Base-by-base conservation (phyloP, 2,329 filamentous ascomycete species). In the Hymenotorrendiella dingleyae region DNA sequence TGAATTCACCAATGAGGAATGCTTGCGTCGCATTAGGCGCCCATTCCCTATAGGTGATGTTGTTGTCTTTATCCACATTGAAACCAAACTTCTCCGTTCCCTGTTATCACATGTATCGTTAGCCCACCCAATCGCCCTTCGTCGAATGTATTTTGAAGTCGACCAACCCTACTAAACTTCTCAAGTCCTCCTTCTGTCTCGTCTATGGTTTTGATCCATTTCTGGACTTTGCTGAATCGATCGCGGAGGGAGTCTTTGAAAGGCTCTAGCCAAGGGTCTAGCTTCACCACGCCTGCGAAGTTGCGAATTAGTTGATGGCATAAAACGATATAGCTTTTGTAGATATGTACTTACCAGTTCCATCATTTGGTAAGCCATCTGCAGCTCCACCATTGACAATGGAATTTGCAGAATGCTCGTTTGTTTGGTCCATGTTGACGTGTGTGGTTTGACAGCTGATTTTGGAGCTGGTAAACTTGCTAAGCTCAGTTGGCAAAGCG, bases 31-130 rank as follows among this genome's bases (percentile, higher is more conserved):
- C 91, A 70, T 89, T 94, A 20, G 93, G 90, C 1, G 93, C 93
- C 93, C 93, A 98, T 74, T 98, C 93, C 55, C 88, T 78, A 66
- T 98, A 98, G 45, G 75, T 72, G 53, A 98, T 88, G 64, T 90
- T 89, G 63, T 87, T 87, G 58, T 94, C 81, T 41, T 78, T 70
- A 60, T 83, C 75, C 47, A 93, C 82, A 54, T 86, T 88, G 66
- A 98, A 79, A 43, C 93, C 93, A 60, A 86, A 95, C 49, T 75
- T 82, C 60, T 97, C 88, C 49, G 80, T 84, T 33, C 93, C 91
- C 87, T 94, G 53, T 27, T 37, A 43, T 37, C 49, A 38, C 38
- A 33, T 37, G 8, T 26, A 19, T 24, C 20, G 16, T 40, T 8
- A 20, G 9, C 12, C 33, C 37, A 22, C 11, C 17, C 22, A 14